A percentile compares a stretch with the other conserved stretches of the same genome.
Evolutionary conservation across 805 yeast genomes (phyloP).

Genomic region (Tetrapisispora taiwanensis): DNA sequence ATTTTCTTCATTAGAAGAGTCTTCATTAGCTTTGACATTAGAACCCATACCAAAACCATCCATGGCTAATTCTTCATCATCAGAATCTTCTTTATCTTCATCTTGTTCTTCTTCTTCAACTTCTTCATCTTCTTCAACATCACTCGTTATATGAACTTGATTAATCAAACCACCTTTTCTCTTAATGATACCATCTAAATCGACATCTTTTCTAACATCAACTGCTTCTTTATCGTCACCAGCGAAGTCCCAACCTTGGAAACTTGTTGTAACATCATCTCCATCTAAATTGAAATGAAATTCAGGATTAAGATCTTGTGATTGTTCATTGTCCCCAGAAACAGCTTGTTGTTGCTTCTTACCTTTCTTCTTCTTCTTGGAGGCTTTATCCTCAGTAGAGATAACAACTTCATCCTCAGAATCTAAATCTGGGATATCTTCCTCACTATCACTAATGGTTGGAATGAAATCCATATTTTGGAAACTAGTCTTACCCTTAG

Average conservation of each 20-base stretch:
- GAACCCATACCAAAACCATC: slow-evolving; percentile 34
- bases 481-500: slow-evolving; percentile 13
- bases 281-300: slow-evolving; percentile 63
- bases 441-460: slow-evolving; percentile 71
- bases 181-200: slow-evolving; percentile 77
- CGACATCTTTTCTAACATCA: slow-evolving; percentile 48
- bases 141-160: slow-evolving; percentile 36
- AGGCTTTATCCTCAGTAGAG: slow-evolving; percentile 8
- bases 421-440: slow-evolving; percentile 49
- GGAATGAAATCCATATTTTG: slow-evolving; percentile 41
- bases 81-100: slow-evolving; percentile 33
- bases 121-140: slow-evolving; percentile 33
- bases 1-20: slow-evolving; percentile 20
- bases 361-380: slow-evolving; percentile 17
- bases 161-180: slow-evolving; percentile 72
- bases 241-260: slow-evolving; percentile 80
- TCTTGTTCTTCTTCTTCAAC: slow-evolving; percentile 39
- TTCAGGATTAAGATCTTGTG: slow-evolving; percentile 60
- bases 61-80: slow-evolving; percentile 30
- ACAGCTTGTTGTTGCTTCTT: slow-evolving; percentile 19
- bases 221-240: slow-evolving; percentile 27
- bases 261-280: slow-evolving; percentile 35
- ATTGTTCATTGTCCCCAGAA: slow-evolving; percentile 30
- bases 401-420: slow-evolving; percentile 35
- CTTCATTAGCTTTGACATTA: slow-evolving; percentile 23